Evolutionary conservation across 768 basidiomycete genomes (phyloP), one percentile per base, ranked within the genome.

Genomic region (Tricholomella constricta): DNA sequence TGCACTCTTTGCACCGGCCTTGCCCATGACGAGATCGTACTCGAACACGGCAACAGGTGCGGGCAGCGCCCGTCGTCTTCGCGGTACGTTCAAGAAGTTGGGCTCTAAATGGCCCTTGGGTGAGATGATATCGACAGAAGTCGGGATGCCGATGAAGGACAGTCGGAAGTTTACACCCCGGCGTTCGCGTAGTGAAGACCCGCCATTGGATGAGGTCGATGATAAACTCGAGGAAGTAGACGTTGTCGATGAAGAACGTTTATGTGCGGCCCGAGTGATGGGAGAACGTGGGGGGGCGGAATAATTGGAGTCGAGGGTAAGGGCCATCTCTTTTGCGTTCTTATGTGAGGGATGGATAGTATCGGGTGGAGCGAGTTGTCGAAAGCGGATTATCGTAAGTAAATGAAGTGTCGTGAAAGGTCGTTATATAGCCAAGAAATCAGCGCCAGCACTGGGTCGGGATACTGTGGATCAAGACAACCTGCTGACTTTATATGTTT

Each of bases 81-180:
- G 46, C 19, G 57, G 52, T n/a, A 43, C 31, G 19, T 51, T 46
- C 6, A 44, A 45, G 17, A 51, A 45, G 29, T 19, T 14, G 23
- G 45, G 43, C 27, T 37, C 45, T 1, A 38, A 20, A 3, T 48
- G 46, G 10, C 31, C 43, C 15, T 48, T 49, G 3, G 48, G 27
- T 8, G 46, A 32, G 22, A 53, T 20, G 23, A 15, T 25, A 12
- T 45, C 40, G 26, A 26, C 36, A 20, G 34, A 7, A n/a, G 38
- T 19, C 23, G 17, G 23, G 17, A 10, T 8, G 5, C 36, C 51
- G 17, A 29, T 36, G 14, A 48, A 34, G 19, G 57, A 49, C 15
- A 63, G 22, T 4, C 36, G 57, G 31, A 61, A 52, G 8, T 48
- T 55, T 17, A 63, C 43, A 4, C 62, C 60, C 22, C 62, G 52